Evolutionary conservation across 2,329 filamentous ascomycete species (phyloP).

Genomic region (Sarocladium oryzae): DNA sequence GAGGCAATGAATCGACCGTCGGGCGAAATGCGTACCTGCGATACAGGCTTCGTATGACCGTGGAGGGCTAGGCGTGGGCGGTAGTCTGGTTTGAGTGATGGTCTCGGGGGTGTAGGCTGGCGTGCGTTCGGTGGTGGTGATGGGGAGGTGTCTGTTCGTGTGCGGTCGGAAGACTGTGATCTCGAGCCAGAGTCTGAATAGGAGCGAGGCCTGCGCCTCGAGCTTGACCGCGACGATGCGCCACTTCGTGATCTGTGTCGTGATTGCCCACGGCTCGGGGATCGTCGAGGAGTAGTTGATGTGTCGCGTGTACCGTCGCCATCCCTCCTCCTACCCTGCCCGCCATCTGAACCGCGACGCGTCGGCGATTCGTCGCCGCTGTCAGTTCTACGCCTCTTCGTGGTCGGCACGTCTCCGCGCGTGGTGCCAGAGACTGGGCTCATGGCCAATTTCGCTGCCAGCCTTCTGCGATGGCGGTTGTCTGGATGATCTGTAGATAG

Average conservation of each 20-base stretch:
- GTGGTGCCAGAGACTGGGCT: conserved; percentile 12
- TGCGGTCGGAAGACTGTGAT: conserved; percentile 26
- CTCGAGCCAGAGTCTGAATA: conserved; percentile 30
- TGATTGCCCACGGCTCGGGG: conserved; percentile 14
- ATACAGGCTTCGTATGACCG: conserved; percentile 73
- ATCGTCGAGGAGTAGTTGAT: conserved; percentile 17
- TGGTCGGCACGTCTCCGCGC: conserved; percentile 19
- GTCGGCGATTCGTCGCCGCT: conserved; percentile 20
- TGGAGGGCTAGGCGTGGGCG: conserved; percentile 61
- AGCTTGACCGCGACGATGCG: conserved; percentile 25
- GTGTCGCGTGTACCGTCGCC: conserved; percentile 12
- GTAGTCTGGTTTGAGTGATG: conserved; percentile 59
- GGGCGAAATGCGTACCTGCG: conserved; percentile 84
- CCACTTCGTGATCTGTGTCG: conserved; percentile 18
- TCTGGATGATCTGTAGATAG: no score
- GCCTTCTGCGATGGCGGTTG: not conserved
- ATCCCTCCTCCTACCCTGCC: not conserved
- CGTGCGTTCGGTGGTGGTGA: conserved; percentile 12
- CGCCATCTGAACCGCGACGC: conserved; percentile 15
- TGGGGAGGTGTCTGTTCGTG: conserved; percentile 23
- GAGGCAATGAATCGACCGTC: conserved; percentile 86
- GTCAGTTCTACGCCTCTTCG: conserved; percentile 27
- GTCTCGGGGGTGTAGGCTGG: conserved; percentile 32
- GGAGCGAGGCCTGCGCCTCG: conserved; percentile 23
- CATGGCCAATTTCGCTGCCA: conserved; percentile 18